These are phyloP conservation scores for Bretschneidera sinensis DNA, from an alignment of 345 rosid species.

Conservation along the genomic window DNA sequence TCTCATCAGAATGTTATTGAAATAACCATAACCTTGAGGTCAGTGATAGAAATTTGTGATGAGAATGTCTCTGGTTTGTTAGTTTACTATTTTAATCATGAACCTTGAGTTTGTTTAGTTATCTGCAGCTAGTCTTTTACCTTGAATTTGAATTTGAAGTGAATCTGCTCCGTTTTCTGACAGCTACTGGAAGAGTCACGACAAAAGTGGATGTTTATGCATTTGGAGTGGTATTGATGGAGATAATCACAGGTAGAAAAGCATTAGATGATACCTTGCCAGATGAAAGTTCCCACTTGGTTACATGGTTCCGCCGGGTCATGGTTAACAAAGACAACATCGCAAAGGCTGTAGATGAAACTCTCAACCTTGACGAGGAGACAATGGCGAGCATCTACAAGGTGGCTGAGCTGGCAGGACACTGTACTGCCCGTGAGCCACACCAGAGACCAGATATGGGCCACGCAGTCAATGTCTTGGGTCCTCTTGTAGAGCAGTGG, in stretches of 20 bases:
- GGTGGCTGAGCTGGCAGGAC: constrained; percentile 84
- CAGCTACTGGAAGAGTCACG: constrained; percentile 94
- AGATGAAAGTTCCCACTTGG: constrained; percentile 68
- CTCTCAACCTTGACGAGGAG: constrained; percentile 56
- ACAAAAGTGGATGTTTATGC: constrained; percentile 86
- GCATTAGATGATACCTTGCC: constrained; percentile 68
- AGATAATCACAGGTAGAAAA: constrained; percentile 79
- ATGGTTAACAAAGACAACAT: constrained; percentile 63
- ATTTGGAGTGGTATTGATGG: constrained; percentile 89
- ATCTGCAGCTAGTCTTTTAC: background rate
- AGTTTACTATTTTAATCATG: background rate
- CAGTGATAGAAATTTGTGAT: background rate
- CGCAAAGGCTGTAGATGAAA: constrained; percentile 50
- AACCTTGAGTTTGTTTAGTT: background rate
- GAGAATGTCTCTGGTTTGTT: background rate
- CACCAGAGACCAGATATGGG: constrained; percentile 90
- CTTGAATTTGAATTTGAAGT: background rate
- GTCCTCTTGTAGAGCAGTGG: constrained; percentile 86
- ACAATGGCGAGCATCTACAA: constrained; percentile 51
- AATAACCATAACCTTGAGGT: background rate
- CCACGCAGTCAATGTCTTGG: constrained; percentile 69
- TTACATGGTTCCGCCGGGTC: constrained; percentile 75
- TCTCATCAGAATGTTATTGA: background rate
- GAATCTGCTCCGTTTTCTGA: background rate
- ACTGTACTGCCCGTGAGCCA: constrained; percentile 86